phyloP scores from a whole-genome alignment of 306 rosid species.

The Malus orientalis region DNA sequence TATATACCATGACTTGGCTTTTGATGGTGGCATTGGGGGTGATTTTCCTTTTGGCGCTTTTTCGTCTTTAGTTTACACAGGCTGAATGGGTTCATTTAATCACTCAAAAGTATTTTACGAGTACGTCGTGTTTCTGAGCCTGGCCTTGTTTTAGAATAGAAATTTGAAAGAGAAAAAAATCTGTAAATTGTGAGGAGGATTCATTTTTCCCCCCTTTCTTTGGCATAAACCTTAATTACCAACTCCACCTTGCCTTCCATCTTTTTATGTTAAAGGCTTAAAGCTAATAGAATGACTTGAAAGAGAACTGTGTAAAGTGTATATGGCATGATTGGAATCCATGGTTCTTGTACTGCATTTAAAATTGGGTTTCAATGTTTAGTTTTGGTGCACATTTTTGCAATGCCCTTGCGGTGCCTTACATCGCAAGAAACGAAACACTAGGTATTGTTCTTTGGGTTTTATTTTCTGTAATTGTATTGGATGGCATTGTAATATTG shows the following conservation, averaged over 20 bases:
- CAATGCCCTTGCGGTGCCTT: neutral
- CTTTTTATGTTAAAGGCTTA: slow-evolving; percentile 21
- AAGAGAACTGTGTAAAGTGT: neutral
- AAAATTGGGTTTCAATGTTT: neutral
- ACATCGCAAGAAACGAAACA: neutral
- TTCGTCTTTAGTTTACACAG: neutral
- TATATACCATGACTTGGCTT: slow-evolving; percentile 10
- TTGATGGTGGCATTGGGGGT: slow-evolving; percentile 8
- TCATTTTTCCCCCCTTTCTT: slow-evolving; percentile 17
- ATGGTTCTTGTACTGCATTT: slow-evolving; percentile 21
- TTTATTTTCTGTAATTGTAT: neutral
- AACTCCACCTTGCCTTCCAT: slow-evolving; percentile 26
- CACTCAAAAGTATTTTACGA: slow-evolving; percentile 17
- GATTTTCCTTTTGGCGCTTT: neutral
- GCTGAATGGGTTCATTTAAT: slow-evolving; percentile 17
- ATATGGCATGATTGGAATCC: neutral
- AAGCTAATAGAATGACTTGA: slow-evolving; percentile 17
- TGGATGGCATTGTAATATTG: neutral
- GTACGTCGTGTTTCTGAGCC: slow-evolving; percentile 23
- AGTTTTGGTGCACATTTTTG: neutral
- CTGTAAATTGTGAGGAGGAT: slow-evolving; percentile 61
- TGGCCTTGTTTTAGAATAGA: slow-evolving; percentile 34
- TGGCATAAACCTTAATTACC: slow-evolving; percentile 17
- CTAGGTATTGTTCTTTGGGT: neutral
- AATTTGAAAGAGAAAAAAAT: slow-evolving; percentile 30